phyloP scores from a whole-genome alignment of 2,329 filamentous ascomycete genomes.

The Colletotrichum navitas region DNA sequence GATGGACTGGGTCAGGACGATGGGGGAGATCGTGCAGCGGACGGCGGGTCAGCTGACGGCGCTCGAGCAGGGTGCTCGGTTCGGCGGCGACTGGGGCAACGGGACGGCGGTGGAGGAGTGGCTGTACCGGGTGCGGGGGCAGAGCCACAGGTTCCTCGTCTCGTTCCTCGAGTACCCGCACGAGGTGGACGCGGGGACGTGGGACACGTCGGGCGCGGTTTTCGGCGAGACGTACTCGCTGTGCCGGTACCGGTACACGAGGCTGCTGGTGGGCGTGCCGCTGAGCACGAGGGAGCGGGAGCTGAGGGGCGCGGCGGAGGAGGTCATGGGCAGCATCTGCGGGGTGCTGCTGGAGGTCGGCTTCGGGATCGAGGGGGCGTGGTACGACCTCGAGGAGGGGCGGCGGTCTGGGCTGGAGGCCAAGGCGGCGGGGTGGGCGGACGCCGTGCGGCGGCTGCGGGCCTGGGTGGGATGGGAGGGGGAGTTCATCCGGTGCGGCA shows the following conservation, averaged over 20 bases:
- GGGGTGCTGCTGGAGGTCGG: constrained; percentile 56
- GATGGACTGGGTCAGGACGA: constrained; percentile 59
- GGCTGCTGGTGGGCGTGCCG: constrained; percentile 49
- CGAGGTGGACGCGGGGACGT: constrained; percentile 45
- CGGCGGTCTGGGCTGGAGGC: constrained; percentile 2
- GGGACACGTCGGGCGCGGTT: constrained; percentile 49
- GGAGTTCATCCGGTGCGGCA: constrained; percentile 57
- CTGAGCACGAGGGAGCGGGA: constrained; percentile 53
- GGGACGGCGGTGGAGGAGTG: constrained; percentile 47
- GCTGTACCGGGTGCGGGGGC: constrained; percentile 50
- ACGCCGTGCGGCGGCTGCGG: constrained; percentile 56
- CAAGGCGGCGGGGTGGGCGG: constrained; percentile 45
- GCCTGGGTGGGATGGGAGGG: constrained; percentile 66
- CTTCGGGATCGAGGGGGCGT: constrained; percentile 56
- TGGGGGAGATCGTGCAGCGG: constrained; percentile 57
- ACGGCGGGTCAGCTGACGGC: constrained; percentile 52
- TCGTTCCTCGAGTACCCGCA: constrained; percentile 60
- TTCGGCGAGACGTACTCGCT: constrained; percentile 55
- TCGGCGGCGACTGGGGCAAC: constrained; percentile 44
- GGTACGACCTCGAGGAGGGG: constrained; percentile 48
- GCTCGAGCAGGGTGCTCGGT: constrained; percentile 48
- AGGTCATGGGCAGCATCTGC: constrained; percentile 57
- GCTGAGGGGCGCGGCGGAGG: constrained; percentile 55
- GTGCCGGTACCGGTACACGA: constrained; percentile 58
- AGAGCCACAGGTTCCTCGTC: constrained; percentile 59